Evolutionary conservation across 768 basidiomycete species (phyloP), one percentile per base, ranked within the genome.

Genomic region (Trametes maxima): DNA sequence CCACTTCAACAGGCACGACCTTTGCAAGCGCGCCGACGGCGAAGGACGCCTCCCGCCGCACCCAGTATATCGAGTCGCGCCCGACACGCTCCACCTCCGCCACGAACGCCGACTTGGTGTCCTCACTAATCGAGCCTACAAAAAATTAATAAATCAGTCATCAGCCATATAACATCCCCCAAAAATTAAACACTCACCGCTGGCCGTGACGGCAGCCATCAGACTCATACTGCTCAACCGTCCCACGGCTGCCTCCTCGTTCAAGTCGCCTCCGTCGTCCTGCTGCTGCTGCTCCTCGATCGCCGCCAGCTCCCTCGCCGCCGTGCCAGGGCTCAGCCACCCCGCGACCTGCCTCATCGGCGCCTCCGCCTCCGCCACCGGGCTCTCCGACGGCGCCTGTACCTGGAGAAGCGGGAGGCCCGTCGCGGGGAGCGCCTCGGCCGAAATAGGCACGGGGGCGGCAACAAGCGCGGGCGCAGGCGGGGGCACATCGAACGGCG

Each of bases 141-240:
- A 28, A 58, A 28, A 59, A 37, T 56, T 39, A 42, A 61, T n/a
- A 64, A 19, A 50, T 42, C 44, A 22, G 8, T 21, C 28, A 33
- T 33, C 4, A 8, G 48, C 48, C 42, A 17, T 46, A 21, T 16
- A 33, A 43, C 2, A 37, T 2, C 33, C 3, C 35, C 43, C 42
- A 35, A 47, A 59, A 58, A 65, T 36, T 46, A 62, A 47, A 60
- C 52, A 77, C 82, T 70, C 72, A 90, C 89, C 88, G 63, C 85
- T 86, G 25, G 93, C 91, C 33, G 90, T 84, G 13, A 94, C 86
- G 8, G 92, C 87, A 40, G 94, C 94, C 78, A 96, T 91, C 52
- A 97, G 77, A 70, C 92, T 93, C 94, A 97, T 94, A 68, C 93
- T 93, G 5, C 92, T 91, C 50, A 96, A 78, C 59, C 94, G 82